Conservation (phyloP, 1,284 basidiomycete genomes). For the Leccinum glutinopallens region DNA sequence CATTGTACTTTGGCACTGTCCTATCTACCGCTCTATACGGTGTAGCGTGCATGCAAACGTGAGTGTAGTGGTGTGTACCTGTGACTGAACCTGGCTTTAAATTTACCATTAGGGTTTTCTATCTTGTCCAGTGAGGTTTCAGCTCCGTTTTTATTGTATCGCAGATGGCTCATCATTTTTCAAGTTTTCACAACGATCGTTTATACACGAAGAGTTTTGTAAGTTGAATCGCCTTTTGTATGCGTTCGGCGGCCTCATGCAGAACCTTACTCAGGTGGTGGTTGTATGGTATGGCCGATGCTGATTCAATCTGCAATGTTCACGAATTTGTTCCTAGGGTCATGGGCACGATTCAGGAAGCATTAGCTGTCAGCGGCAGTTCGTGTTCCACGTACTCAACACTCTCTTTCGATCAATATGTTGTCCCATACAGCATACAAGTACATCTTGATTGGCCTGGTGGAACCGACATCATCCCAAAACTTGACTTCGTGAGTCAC, state of each 20-base stretch:
- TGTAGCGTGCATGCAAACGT: conserved; percentile 23
- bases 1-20: conserved; percentile 11
- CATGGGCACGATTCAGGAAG: neutral
- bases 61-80: neutral
- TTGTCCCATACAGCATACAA: neutral
- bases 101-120: conserved; percentile 18
- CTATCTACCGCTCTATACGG: conserved; percentile 17
- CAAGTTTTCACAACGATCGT: conserved; percentile 18
- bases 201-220: conserved; percentile 16
- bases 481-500: neutral
- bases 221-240: neutral
- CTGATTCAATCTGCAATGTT: neutral
- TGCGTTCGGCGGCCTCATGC: neutral
- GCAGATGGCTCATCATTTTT: neutral
- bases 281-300: neutral
- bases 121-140: conserved; percentile 10
- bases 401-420: neutral
- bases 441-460: neutral
- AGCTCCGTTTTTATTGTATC: too few species aligned
- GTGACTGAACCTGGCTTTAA: too few species aligned
- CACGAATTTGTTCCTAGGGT: conserved; percentile 9
- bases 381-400: neutral
- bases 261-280: neutral
- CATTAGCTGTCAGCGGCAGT: neutral
- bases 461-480: neutral